Conservation (phyloP, 2,329 filamentous ascomycete genomes). For the Xylaria sp. region DNA sequence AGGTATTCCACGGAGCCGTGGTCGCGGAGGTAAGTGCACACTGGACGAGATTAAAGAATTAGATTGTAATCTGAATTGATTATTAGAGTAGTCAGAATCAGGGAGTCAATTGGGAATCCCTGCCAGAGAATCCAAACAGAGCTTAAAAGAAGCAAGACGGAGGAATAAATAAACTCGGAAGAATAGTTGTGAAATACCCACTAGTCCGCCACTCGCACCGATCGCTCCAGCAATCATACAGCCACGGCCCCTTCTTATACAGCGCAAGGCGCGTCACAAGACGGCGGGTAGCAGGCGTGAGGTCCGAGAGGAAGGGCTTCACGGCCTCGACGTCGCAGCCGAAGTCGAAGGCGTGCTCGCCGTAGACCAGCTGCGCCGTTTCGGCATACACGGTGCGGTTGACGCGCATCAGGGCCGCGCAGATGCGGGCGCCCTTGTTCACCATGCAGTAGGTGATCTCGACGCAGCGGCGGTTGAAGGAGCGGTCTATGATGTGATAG, state of each 20-base stretch:
- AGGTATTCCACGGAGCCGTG: constrained; percentile 55
- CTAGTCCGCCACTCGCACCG: constrained; percentile 63
- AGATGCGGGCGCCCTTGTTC: constrained; percentile 51
- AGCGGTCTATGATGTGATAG: constrained; percentile 57
- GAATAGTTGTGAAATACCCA: background rate
- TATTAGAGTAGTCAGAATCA: background rate
- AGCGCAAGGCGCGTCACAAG: constrained; percentile 63
- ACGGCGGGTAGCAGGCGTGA: constrained; percentile 60
- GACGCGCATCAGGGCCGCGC: constrained; percentile 59
- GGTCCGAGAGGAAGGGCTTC: constrained; percentile 68
- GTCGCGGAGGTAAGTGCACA: constrained; percentile 60
- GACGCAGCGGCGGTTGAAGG: constrained; percentile 55
- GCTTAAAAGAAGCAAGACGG: background rate
- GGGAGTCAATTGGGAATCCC: no score
- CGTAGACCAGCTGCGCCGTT: constrained; percentile 66
- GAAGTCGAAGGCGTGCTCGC: constrained; percentile 68
- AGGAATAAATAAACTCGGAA: background rate
- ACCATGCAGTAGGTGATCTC: constrained; percentile 66
- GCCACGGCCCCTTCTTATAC: constrained; percentile 63
- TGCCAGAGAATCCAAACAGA: no score
- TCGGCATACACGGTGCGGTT: constrained; percentile 64
- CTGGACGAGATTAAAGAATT: background rate
- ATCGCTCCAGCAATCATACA: constrained; percentile 63
- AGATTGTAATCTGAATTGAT: background rate
- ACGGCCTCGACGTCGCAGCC: constrained; percentile 69